Evolutionary conservation across 2,329 filamentous ascomycete species (phyloP), one percentile per base, ranked within the genome.

Genomic region (Cercospora zeina): DNA sequence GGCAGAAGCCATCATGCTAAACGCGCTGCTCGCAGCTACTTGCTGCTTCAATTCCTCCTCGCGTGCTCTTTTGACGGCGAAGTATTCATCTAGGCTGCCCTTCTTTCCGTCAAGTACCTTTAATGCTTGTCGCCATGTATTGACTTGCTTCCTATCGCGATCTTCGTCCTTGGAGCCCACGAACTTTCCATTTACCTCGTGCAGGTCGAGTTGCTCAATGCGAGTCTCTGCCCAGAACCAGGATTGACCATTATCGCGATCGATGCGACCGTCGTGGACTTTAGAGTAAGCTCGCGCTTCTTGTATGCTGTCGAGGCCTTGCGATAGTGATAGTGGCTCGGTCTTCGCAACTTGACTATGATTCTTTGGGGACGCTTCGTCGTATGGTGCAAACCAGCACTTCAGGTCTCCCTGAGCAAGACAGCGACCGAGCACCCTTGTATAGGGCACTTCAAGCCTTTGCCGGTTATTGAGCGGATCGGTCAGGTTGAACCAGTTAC

Each of bases 191-290:
- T 68, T 68, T 21, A 66, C 47, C 39, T 66, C 63, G 33, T 70
- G 79, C 5, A 87, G 68, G 30, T 82, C 82, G 0, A 87, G 77
- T 0, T 83, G 81, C 53, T 86, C 81, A 0, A 80, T 80, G 1
- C 85, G 78, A 21, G 77, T 77, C 57, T 87, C 84, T 0, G 79
- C 83, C 80, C 82, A 85, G 70, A 81, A 85, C 84, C 84, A 87
- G 0, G 74, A 72, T 27, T 79, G 77, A 13, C 75, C 77, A 6
- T 37, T 54, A 4, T 30, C 61, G 30, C 54, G 63, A 47, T 66
- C 55, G 30, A 86, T 83, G 2, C 84, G 81, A 0, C 74, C 64
- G 61, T 87, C 82, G 14, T 78, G 73, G 11, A 75, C 64, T 0
- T 71, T 68, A 1, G 82, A 79, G 67, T 79, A 85, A 0, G 70